Base-by-base conservation (phyloP, 352 stramenopile species). In the Phytopythium helicoides region DNA sequence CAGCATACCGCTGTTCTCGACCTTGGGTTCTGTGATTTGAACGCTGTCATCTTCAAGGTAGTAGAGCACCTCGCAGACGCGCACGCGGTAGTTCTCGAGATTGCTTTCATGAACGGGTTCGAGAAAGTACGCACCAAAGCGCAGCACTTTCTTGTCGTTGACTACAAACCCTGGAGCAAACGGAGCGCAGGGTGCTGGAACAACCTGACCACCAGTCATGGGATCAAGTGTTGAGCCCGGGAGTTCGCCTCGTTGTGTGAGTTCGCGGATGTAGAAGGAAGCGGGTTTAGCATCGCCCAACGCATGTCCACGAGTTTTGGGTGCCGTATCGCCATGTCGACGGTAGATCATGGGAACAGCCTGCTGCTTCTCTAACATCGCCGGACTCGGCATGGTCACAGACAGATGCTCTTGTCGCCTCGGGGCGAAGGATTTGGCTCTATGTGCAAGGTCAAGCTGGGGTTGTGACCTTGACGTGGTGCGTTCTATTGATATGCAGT, bases 1-100 rank as follows among this genome's bases (percentile, higher is more conserved):
- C 28, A 89, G 50, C 22, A 96, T 91, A 34, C 89, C 89, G 54
- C 81, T 94, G 70, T 97, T 97, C 52, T 92, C 81, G 18, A 92
- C 58, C 52, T 92, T 94, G 10, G 82, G 76, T 64, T 97, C 89
- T 2, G 83, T 89, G 53, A 97, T 87, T 64, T 95, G 79, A 31
- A 96, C 58, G 35, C 80, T 94, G 60, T 95, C 71, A 58, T 97
- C 89, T 23, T 93, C 83, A 21, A 96, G 76, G 60, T 95, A 95
- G 45, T 90, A 89, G 39, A 97, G 62, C 8, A 92, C 63, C 41
- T 96, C 76, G 44, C 74, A 92, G 44, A 67, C 73, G 33, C 74
- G 92, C 49, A 88, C 81, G 60, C 69, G 77, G 57, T 89, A 89
- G 66, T 96, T 94, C 56, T 95, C 88, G 14, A 89, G 37, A 54